Base-by-base conservation (phyloP, 2,329 filamentous ascomycete genomes). In the Beauveria brongniartii region DNA sequence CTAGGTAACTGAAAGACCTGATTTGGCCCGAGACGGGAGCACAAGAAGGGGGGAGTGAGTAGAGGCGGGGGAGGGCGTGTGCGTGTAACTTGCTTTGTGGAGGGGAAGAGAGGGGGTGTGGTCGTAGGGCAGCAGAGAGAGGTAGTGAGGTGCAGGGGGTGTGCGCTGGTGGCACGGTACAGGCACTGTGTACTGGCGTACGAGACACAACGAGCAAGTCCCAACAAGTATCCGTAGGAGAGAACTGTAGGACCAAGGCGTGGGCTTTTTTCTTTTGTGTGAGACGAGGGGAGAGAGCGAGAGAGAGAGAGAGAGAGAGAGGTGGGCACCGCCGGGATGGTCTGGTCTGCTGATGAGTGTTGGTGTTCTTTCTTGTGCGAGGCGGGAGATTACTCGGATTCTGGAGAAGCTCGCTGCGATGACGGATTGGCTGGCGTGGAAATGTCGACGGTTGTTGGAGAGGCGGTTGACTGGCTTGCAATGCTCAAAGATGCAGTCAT, bases 351-450 rank as follows among this genome's bases (percentile, higher is more conserved):
- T 52, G 56, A 52, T 34, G 30, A 34, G 56, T 43, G 37, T 43
- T 40, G 40, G 24, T 51, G 22, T 34, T 22, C 46, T 37, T 48
- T 20, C 16, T 26, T 50, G 50, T 50, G 50, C 43, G 34, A 55
- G 43, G 51, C 30, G 40, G 52, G 59, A 61, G 47, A 61, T 55
- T 55, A 61, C 52, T 61, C 52, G 43, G 20, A 24, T n/a, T 44
- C 30, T 51, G 59, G 24, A 43, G 12, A 46, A 24, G 59, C 16
- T 44, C 24, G 26, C 44, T 61, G 51, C 18, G 59, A 37, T 37
- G 43, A 55, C 22, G 44, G 51, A 55, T 61, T 55, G 52, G 59
- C 37, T 43, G 59, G 24, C 22, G 34, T 20, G 16, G 18, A 30
- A 44, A 55, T 61, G 34, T 55, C 28, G 52, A 61, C 10, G 50